Percentiles rank a stretch among this genome's conserved stretches.
phyloP scores from a whole-genome alignment of 805 yeast species.

The Wickerhamiella kurtzmanii region DNA sequence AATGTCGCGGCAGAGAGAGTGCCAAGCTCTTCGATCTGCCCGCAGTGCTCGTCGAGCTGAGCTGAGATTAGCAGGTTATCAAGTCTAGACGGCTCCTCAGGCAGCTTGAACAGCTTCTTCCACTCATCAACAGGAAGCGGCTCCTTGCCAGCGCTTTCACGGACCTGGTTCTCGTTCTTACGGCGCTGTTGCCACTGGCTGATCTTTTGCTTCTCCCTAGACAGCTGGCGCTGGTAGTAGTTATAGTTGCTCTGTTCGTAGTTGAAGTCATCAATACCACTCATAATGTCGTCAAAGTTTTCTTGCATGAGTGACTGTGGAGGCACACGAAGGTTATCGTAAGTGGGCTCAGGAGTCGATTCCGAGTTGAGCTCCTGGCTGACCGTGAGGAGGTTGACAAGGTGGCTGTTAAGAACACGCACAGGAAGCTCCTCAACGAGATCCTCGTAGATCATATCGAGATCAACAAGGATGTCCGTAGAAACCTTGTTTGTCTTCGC shows the following conservation, averaged over 20 bases:
- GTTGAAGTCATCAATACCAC: conserved; percentile 60
- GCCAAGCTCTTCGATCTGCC: conserved; percentile 56
- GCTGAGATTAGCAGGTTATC: conserved; percentile 58
- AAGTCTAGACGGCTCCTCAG: conserved; percentile 61
- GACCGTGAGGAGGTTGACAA: conserved; percentile 43
- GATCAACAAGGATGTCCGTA: conserved; percentile 45
- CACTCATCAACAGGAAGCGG: conserved; percentile 42
- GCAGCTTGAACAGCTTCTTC: conserved; percentile 51
- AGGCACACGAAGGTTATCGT: conserved; percentile 30
- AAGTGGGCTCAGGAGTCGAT: conserved; percentile 13
- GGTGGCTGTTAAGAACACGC: conserved; percentile 50
- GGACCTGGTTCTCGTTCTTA: conserved; percentile 48
- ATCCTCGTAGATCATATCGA: conserved; percentile 49
- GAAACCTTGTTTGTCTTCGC: conserved; percentile 40
- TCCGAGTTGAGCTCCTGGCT: conserved; percentile 10
- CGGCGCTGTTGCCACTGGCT: conserved; percentile 63
- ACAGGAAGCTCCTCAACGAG: conserved; percentile 63
- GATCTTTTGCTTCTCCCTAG: conserved; percentile 56
- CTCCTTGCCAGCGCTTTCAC: conserved; percentile 45
- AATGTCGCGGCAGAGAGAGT: conserved; percentile 53
- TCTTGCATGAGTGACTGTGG: conserved; percentile 30
- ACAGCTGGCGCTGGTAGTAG: conserved; percentile 64
- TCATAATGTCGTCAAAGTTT: conserved; percentile 49
- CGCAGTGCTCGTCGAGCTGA: conserved; percentile 56
- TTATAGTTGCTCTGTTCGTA: conserved; percentile 69